Evolutionary conservation across 108 stramenopile genomes (phyloP), one percentile per base, ranked within the genome.

Genomic region (Epithemia pelagica): DNA sequence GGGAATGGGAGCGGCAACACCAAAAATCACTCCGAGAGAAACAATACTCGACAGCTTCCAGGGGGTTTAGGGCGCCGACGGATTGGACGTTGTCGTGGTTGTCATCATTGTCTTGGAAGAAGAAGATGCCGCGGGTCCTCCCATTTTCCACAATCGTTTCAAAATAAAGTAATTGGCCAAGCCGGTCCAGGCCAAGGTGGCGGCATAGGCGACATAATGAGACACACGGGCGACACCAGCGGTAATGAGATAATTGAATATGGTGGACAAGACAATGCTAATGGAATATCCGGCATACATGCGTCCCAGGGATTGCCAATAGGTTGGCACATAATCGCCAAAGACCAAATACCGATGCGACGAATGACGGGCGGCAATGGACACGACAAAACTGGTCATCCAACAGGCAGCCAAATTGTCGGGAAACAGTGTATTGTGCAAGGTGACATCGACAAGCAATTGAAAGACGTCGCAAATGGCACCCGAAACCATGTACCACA

Each of bases 151-250:
- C 5, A 84, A 23, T 27, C 68, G 65, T 66, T 88, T 88, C 30
- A 88, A 52, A 64, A 88, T 82, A 59, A 88, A 85, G 54, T 81
- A 88, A 61, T 88, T 88, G 30, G 81, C 80, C 65, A 88, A 77
- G 1, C 89, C 89, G 15, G 85, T 90, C 85, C 84, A 86, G 5
- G 86, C 30, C 54, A 86, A 51, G 15, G 89, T 90, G 0, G 81
- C 32, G 26, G 79, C 46, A 83, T 83, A 90, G 7, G 83, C 85
- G 21, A 80, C 57, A 28, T 75, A 72, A 62, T 84, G 83, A 1
- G 74, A 65, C 1, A 77, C 15, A 19, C 68, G 25, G 23, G 52
- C 20, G 18, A 65, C 37, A 33, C 57, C 54, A 28, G 66, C 64
- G 2, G 84, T 80, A 69, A 90, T 72, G 55, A 85, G 15, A 58